Percentiles rank a stretch among this genome's conserved stretches.
Evolutionary conservation across 2,329 filamentous ascomycete species (phyloP).

Genomic region (Nothopassalora personata): DNA sequence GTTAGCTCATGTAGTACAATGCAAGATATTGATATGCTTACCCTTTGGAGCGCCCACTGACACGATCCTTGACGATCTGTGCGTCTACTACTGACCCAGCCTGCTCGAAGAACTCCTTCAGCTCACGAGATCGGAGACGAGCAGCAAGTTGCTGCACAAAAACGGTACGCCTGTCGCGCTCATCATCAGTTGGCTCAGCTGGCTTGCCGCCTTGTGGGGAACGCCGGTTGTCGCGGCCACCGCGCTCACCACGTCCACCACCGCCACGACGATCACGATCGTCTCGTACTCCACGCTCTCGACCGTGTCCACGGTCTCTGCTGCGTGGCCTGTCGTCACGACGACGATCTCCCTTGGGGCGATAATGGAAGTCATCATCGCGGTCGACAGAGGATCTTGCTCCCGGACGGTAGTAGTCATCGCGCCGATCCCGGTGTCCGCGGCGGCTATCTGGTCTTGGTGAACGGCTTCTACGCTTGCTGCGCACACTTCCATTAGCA

Average conservation of each 20-base stretch:
- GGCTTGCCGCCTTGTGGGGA: conserved; percentile 43
- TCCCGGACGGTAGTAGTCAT: conserved; percentile 38
- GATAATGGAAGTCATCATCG: conserved; percentile 35
- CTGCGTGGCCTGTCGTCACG: conserved; percentile 16
- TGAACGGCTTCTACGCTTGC: conserved; percentile 26
- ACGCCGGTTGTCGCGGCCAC: conserved; percentile 52
- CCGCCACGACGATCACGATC: conserved; percentile 54
- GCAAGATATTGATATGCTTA: conserved; percentile 43
- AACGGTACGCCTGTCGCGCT: conserved; percentile 91
- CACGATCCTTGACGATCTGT: conserved; percentile 96
- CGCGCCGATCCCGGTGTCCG: conserved; percentile 19
- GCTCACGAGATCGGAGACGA: conserved; percentile 82
- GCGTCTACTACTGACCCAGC: conserved; percentile 92
- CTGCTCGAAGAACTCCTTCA: conserved; percentile 93
- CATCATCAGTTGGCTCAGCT: conserved; percentile 83
- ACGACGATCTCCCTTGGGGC: conserved; percentile 21
- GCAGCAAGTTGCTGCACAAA: conserved; percentile 98
- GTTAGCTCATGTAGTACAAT: conserved; percentile 34
- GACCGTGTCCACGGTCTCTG: conserved; percentile 48
- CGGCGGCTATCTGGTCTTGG: conserved; percentile 23
- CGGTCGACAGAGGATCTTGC: conserved; percentile 32
- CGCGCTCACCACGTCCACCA: conserved; percentile 35
- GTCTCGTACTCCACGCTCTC: conserved; percentile 57
- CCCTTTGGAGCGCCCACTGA: conserved; percentile 97
- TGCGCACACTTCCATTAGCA: conserved; percentile 35